phyloP scores from a whole-genome alignment of 352 stramenopile genomes.

The Phytophthora podocarpi region DNA sequence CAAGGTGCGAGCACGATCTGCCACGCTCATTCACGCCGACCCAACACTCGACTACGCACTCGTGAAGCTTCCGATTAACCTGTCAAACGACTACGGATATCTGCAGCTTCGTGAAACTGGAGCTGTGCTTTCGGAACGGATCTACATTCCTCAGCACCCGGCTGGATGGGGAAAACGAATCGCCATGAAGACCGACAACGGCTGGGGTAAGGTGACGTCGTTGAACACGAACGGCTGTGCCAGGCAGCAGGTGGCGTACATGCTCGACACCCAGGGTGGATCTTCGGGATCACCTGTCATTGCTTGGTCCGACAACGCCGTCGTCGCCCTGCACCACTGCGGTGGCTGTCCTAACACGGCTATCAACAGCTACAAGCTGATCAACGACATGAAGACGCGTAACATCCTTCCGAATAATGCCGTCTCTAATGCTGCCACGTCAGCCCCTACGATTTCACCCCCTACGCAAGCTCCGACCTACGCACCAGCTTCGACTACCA shows the following conservation, averaged over 20 bases:
- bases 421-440: slow-evolving; percentile 26
- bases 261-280: slow-evolving; percentile 69
- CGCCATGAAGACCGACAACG: slow-evolving; percentile 55
- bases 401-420: slow-evolving; percentile 54
- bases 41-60: slow-evolving; percentile 64
- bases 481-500: slow-evolving; percentile 10
- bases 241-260: slow-evolving; percentile 67
- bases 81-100: slow-evolving; percentile 55
- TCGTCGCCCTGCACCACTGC: slow-evolving; percentile 82
- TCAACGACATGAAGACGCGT: slow-evolving; percentile 48
- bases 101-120: slow-evolving; percentile 55
- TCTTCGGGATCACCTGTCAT: slow-evolving; percentile 79
- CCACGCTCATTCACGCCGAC: slow-evolving; percentile 46
- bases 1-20: slow-evolving; percentile 31
- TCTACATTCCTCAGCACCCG: slow-evolving; percentile 75
- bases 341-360: slow-evolving; percentile 82
- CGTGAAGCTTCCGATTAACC: slow-evolving; percentile 61
- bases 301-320: slow-evolving; percentile 57
- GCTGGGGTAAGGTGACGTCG: slow-evolving; percentile 54
- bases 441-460: slow-evolving; percentile 22
- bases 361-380: slow-evolving; percentile 70
- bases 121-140: slow-evolving; percentile 50
- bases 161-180: slow-evolving; percentile 73
- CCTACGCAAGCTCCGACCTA: slow-evolving; percentile 21
- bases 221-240: slow-evolving; percentile 49